Evolutionary conservation across 768 basidiomycete genomes (phyloP), one percentile per base, ranked within the genome.

Genomic region (Lentinus brumalis): DNA sequence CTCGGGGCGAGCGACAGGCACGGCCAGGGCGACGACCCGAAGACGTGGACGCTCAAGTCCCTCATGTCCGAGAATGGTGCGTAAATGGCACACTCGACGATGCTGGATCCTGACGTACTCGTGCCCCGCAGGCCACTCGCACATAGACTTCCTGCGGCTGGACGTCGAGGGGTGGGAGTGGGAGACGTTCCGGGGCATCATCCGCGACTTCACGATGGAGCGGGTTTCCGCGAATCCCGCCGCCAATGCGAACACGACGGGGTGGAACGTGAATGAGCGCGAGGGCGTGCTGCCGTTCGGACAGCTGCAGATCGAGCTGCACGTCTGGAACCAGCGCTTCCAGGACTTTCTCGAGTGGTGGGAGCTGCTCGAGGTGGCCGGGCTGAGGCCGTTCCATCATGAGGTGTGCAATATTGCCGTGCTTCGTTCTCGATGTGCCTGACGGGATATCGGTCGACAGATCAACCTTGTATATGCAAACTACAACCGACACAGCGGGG

Each of bases 91-190:
- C n/a, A n/a, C n/a, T n/a, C n/a, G n/a, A n/a, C n/a, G n/a, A n/a
- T n/a, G n/a, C n/a, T n/a, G n/a, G n/a, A n/a, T n/a, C 21, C 11
- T 11, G 35, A 35, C 35, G n/a, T n/a, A n/a, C n/a, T n/a, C n/a
- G n/a, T n/a, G 6, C 7, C 35, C 5, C 11, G 35, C 61, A 85
- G 85, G 83, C 15, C 89, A 91, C 67, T 75, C 73, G 18, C 85
- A 85, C 65, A 85, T 91, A 56, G 89, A 91, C 64, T 81, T 91
- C 63, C 81, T 89, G 58, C 87, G 89, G 71, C 75, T 91, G 53
- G 89, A 91, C 70, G 81, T 88, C 30, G 89, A 91, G 66, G 81
- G 85, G 44, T 80, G 79, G 71, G 89, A 91, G 66, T 91, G 86
- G 69, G 79, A 83, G 50, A 82, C 86, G 0, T 71, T 91, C 5